A percentile compares a stretch with the other conserved stretches of the same genome.
Conservation (phyloP, 2,329 filamentous ascomycete species). For the Fusarium citri region DNA sequence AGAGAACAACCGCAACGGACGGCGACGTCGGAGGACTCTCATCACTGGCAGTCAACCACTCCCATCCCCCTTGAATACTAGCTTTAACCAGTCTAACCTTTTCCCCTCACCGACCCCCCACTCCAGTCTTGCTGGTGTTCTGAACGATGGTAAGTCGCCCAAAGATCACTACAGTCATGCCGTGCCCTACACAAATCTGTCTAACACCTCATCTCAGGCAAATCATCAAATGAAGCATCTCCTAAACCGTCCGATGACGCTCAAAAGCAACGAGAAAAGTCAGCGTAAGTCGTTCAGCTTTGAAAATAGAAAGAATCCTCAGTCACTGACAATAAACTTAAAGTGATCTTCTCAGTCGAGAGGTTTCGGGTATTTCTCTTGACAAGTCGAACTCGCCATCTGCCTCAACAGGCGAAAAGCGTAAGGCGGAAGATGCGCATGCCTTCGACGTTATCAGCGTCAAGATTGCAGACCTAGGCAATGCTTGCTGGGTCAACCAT, state of each 20-base stretch:
- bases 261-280: slow-evolving; percentile 90
- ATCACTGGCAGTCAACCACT: slow-evolving; percentile 98
- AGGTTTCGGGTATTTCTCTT: slow-evolving; percentile 94
- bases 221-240: slow-evolving; percentile 57
- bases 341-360: slow-evolving; percentile 89
- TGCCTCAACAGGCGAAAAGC: slow-evolving; percentile 70
- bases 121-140: slow-evolving; percentile 83
- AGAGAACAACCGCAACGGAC: slow-evolving; percentile 91
- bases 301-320: background rate
- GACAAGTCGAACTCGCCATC: slow-evolving; percentile 73
- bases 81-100: slow-evolving; percentile 83
- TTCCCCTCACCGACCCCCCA: slow-evolving; percentile 73
- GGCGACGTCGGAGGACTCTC: slow-evolving; percentile 87
- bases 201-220: slow-evolving; percentile 45
- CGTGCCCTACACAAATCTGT: background rate
- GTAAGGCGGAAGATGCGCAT: slow-evolving; percentile 67
- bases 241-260: slow-evolving; percentile 69
- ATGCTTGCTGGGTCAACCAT: slow-evolving; percentile 98
- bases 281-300: slow-evolving; percentile 73
- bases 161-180: background rate
- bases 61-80: slow-evolving; percentile 92
- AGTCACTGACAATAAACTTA: slow-evolving; percentile 22
- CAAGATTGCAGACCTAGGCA: slow-evolving; percentile 98
- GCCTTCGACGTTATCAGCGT: slow-evolving; percentile 86
- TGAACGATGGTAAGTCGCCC: slow-evolving; percentile 76